These are phyloP conservation scores for Peterozyma xylosa DNA, from an alignment of 805 yeast genomes.

Conservation along the genomic window DNA sequence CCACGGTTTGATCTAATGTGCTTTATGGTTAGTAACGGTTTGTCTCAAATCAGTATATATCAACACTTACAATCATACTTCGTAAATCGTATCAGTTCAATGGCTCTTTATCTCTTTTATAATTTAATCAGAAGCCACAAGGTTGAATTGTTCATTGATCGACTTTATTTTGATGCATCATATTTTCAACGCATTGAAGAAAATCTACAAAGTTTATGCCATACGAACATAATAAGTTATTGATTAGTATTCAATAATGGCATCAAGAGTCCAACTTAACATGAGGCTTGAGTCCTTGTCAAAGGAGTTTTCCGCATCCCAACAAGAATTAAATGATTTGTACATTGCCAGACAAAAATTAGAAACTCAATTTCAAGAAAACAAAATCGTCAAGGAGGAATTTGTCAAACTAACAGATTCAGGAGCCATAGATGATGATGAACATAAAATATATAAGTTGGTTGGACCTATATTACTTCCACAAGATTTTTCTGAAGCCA, in stretches of 20 bases:
- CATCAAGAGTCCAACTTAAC: neutral
- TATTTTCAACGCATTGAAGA: too few species aligned
- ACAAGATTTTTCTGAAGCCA: slow-evolving; percentile 80
- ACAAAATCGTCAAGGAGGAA: slow-evolving; percentile 81
- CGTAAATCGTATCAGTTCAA: neutral
- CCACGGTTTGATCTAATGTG: slow-evolving; percentile 37
- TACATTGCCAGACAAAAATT: slow-evolving; percentile 74
- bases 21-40: neutral
- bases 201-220: too few species aligned
- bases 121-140: too few species aligned
- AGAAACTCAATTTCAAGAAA: slow-evolving; percentile 93
- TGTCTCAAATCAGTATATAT: neutral
- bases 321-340: slow-evolving; percentile 32
- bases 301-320: slow-evolving; percentile 17
- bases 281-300: slow-evolving; percentile 15
- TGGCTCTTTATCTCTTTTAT: neutral
- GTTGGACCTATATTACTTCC: slow-evolving; percentile 92
- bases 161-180: too few species aligned
- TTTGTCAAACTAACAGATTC: slow-evolving; percentile 27
- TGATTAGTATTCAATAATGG: neutral
- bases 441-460: slow-evolving; percentile 75
- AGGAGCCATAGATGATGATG: slow-evolving; percentile 39
- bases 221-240: too few species aligned
- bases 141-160: too few species aligned
- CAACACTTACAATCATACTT: slow-evolving; percentile 8